Conservation (phyloP, 306 rosid species). For the Cucumis hystrix region DNA sequence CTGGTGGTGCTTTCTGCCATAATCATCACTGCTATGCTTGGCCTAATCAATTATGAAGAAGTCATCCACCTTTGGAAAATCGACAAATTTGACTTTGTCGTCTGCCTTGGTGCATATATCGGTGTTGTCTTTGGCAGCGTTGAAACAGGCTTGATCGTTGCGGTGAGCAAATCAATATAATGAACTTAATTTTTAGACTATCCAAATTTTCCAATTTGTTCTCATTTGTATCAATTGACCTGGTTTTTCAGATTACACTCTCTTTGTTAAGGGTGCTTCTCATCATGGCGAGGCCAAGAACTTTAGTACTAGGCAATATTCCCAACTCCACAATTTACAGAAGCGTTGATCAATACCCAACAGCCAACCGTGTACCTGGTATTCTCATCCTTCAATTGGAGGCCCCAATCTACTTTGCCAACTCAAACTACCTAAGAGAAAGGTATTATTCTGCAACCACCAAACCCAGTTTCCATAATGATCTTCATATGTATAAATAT, state of each 20-base stretch:
- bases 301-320: constrained; percentile 4
- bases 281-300: constrained; percentile 6
- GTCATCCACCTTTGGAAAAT: constrained; percentile 38
- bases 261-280: constrained; percentile 10
- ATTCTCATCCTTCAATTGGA: constrained; percentile 9
- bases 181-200: background rate
- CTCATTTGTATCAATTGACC: background rate
- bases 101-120: constrained; percentile 23
- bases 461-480: background rate
- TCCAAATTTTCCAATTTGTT: background rate
- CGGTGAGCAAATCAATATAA: constrained; percentile 13
- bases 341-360: constrained; percentile 10
- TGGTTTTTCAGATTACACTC: constrained; percentile 5
- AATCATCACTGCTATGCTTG: constrained; percentile 31
- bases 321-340: constrained; percentile 10
- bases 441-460: background rate
- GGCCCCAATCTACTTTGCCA: constrained; percentile 13
- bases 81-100: constrained; percentile 27
- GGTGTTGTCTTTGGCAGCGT: constrained; percentile 33
- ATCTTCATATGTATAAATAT: background rate
- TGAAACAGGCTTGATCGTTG: constrained; percentile 29
- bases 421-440: constrained; percentile 15
- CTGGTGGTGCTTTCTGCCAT: constrained; percentile 35
- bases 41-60: constrained; percentile 25
- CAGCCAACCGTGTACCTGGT: constrained; percentile 6